These are phyloP conservation scores for Ophiocytium majus DNA, from an alignment of 352 stramenopile genomes.

Conservation along the genomic window DNA sequence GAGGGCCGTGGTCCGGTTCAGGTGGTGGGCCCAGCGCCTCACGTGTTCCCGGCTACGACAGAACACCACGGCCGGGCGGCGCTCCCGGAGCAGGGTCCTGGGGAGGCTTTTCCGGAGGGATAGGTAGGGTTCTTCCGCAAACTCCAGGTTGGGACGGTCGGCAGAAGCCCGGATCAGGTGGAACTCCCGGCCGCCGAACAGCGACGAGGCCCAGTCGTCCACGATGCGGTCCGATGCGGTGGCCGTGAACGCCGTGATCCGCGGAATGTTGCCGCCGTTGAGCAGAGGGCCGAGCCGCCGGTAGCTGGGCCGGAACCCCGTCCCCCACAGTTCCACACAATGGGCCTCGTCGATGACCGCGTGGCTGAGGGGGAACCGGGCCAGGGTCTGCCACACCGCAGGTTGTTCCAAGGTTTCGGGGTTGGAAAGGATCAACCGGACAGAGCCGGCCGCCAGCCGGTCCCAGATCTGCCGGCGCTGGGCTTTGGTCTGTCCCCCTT, in stretches of 20 bases:
- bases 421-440: not conserved
- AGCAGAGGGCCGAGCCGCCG: not conserved
- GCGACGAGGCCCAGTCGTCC: too few relatives aligned
- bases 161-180: not conserved
- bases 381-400: not conserved
- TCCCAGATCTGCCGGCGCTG: not conserved
- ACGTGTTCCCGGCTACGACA: too few relatives aligned
- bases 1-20: not conserved
- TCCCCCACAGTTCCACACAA: not conserved
- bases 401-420: not conserved
- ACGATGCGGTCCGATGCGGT: not conserved
- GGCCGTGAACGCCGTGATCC: not conserved
- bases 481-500: not conserved
- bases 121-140: too few relatives aligned
- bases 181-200: too few relatives aligned
- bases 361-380: not conserved
- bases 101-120: not conserved
- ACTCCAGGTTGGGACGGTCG: not conserved
- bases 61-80: too few relatives aligned
- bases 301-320: not conserved
- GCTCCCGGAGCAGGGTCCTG: not conserved
- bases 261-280: too few relatives aligned
- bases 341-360: not conserved
- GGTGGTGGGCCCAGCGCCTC: too few relatives aligned
- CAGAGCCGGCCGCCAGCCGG: not conserved